A percentile compares a stretch with the other conserved stretches of the same genome.
phyloP scores from a whole-genome alignment of 176 grass and related monocot species.

The Hordeum marinum region DNA sequence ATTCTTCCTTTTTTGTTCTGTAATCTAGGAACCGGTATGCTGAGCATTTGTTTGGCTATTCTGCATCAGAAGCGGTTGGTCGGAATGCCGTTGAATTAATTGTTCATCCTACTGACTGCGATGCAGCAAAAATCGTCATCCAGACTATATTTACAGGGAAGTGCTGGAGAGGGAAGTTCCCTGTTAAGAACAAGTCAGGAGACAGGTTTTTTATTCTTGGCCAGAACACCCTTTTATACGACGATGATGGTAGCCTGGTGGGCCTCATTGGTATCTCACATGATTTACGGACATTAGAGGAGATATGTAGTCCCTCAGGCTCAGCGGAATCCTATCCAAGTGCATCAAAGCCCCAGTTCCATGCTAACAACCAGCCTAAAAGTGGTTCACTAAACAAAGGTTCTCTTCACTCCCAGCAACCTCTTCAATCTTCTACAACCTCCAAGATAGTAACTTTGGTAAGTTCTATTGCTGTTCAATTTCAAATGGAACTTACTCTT shows the following conservation, averaged over 20 bases:
- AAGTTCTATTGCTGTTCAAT: conserved; percentile 18
- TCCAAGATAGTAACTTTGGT: conserved; percentile 83
- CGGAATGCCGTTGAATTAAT: conserved; percentile 53
- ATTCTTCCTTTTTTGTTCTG: background rate
- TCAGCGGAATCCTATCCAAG: conserved; percentile 13
- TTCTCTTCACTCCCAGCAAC: conserved; percentile 30
- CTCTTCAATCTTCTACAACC: conserved; percentile 50
- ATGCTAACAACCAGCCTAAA: conserved; percentile 15
- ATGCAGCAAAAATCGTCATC: conserved; percentile 48
- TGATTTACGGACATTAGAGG: conserved; percentile 57
- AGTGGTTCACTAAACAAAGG: conserved; percentile 9
- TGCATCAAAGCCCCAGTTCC: conserved; percentile 3
- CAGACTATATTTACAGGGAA: conserved; percentile 59
- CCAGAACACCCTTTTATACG: conserved; percentile 78
- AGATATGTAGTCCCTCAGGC: conserved; percentile 21
- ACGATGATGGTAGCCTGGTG: conserved; percentile 70
- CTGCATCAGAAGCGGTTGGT: conserved; percentile 71
- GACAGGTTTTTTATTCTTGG: conserved; percentile 55
- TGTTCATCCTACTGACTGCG: conserved; percentile 45
- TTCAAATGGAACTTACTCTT: background rate
- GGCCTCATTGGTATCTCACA: conserved; percentile 77
- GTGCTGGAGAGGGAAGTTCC: conserved; percentile 87
- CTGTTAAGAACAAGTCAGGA: conserved; percentile 71
- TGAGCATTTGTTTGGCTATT: conserved; percentile 64
- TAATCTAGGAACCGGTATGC: conserved; percentile 72